These are phyloP conservation scores for Porphyrellus cyaneotinctus DNA, from an alignment of 768 basidiomycete genomes.

Conservation along the genomic window DNA sequence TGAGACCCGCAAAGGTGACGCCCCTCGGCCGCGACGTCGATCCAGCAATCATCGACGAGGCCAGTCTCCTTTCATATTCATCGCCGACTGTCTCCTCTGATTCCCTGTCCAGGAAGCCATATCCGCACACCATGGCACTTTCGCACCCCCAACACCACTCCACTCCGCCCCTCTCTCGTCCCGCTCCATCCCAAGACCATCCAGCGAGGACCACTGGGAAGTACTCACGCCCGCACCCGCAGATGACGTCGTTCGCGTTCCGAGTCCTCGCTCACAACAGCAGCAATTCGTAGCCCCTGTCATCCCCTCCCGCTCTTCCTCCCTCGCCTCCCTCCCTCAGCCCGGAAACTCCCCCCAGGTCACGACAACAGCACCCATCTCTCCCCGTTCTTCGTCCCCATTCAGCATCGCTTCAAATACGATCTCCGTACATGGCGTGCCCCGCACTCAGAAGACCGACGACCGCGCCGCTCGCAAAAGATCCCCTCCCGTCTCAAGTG, in stretches of 20 bases:
- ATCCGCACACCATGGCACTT: constrained; percentile 20
- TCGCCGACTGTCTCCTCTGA: neutral
- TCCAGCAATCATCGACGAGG: constrained; percentile 29
- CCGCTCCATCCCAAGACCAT: constrained; percentile 23
- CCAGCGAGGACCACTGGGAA: constrained; percentile 47
- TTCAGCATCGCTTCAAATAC: constrained; percentile 35
- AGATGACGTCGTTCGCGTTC: constrained; percentile 21
- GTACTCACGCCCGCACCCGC: constrained; percentile 30
- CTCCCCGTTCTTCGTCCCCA: constrained; percentile 44
- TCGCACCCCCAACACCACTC: neutral
- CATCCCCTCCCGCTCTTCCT: constrained; percentile 48
- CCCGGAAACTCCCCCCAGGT: constrained; percentile 37
- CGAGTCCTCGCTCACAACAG: constrained; percentile 23
- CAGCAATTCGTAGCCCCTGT: constrained; percentile 27
- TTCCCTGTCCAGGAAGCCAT: constrained; percentile 20
- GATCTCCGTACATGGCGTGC: constrained; percentile 12
- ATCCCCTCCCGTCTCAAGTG: constrained; percentile 28
- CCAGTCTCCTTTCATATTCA: constrained; percentile 1
- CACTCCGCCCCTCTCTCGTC: constrained; percentile 1
- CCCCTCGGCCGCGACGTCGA: constrained; percentile 23
- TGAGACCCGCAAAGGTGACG: constrained; percentile 34
- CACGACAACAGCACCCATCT: constrained; percentile 18
- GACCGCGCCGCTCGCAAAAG: constrained; percentile 28
- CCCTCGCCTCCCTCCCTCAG: constrained; percentile 46
- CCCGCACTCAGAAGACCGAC: constrained; percentile 17